Percentiles rank a stretch among this genome's conserved stretches.
phyloP scores from a whole-genome alignment of 345 rosid species.

The Reutealis trisperma region DNA sequence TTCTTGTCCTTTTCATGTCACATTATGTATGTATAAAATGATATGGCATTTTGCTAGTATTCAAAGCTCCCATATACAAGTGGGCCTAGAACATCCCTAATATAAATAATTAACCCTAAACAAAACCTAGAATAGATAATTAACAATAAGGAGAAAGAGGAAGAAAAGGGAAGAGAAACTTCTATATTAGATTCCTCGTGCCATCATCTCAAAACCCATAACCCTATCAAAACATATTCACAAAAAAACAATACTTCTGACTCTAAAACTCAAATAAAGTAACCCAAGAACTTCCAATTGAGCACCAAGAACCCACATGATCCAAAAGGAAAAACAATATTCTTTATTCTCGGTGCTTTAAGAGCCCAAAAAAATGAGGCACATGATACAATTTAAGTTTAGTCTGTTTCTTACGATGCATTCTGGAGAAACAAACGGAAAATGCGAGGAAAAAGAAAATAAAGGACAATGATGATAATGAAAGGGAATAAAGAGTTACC shows the following conservation, averaged over 20 bases:
- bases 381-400: too few species aligned
- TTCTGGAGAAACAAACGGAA: slow-evolving; percentile 18
- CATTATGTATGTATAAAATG: not conserved
- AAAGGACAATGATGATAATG: not conserved
- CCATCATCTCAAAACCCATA: not conserved
- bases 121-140: not conserved
- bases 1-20: not conserved
- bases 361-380: not conserved
- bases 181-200: not conserved
- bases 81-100: slow-evolving; percentile 21
- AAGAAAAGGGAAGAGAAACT: not conserved
- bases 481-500: slow-evolving; percentile 4
- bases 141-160: too few species aligned
- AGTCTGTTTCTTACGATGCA: not conserved
- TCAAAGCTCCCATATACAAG: not conserved
- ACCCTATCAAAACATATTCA: not conserved
- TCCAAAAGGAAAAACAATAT: too few species aligned
- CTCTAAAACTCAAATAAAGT: not conserved
- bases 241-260: not conserved
- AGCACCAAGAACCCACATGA: not conserved
- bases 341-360: not conserved
- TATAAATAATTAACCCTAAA: not conserved
- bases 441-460: not conserved
- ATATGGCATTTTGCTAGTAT: not conserved
- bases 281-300: not conserved